A percentile compares a stretch with the other conserved stretches of the same genome.
Conservation (phyloP, 345 rosid genomes). For the Euphorbia peplus region DNA sequence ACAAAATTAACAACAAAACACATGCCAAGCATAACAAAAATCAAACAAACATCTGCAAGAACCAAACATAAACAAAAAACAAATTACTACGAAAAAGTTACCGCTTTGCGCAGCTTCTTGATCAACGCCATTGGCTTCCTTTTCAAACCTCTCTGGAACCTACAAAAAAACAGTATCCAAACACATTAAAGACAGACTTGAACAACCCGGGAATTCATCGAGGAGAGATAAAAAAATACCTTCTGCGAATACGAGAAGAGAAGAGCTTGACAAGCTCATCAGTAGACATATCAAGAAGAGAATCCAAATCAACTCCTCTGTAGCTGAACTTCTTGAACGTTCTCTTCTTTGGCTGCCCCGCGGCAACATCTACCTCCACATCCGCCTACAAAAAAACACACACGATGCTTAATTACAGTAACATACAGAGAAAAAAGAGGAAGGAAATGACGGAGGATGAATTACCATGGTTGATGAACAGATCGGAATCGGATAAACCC, state of each 20-base stretch:
- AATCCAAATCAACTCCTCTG: constrained; percentile 37
- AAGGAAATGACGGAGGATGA: neutral
- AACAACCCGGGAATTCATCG: no score
- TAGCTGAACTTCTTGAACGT: constrained; percentile 36
- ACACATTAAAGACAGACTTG: neutral
- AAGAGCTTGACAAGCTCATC: constrained; percentile 35
- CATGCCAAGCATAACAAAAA: neutral
- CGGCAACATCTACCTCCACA: constrained; percentile 41
- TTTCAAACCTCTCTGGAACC: constrained; percentile 87
- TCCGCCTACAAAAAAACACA: constrained; percentile 27
- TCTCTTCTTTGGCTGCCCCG: constrained; percentile 29
- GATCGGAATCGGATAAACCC: neutral
- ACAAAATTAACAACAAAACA: no score
- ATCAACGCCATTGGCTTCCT: constrained; percentile 38
- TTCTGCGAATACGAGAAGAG: constrained; percentile 28
- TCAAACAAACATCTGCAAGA: neutral
- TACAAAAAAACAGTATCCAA: constrained; percentile 16
- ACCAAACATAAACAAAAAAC: neutral
- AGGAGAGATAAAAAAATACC: constrained; percentile 1
- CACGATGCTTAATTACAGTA: neutral
- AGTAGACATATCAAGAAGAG: constrained; percentile 33
- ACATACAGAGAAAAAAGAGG: neutral
- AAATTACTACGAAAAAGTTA: neutral
- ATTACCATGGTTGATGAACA: constrained; percentile 34
- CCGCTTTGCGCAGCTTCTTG: constrained; percentile 38